These are phyloP conservation scores for Physcomitrellopsis africana DNA, from an alignment of 225 moss, liverwort and hornwort species.

Conservation along the genomic window DNA sequence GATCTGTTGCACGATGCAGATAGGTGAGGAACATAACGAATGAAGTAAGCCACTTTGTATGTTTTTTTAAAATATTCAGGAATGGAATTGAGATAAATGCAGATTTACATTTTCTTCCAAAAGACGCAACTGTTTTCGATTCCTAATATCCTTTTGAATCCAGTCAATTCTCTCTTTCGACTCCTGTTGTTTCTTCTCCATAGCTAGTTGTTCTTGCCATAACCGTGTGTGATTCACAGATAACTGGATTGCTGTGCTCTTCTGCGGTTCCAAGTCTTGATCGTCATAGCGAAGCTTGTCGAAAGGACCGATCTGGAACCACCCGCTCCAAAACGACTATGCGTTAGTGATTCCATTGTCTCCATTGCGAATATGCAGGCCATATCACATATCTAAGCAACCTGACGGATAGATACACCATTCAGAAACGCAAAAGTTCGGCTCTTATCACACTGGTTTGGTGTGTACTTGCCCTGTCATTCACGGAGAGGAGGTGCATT, in stretches of 20 bases:
- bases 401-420: neutral
- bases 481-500: constrained; percentile 54
- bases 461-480: constrained; percentile 44
- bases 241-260: constrained; percentile 44
- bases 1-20: constrained; percentile 34
- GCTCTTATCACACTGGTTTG: neutral
- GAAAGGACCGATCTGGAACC: constrained; percentile 57
- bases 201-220: constrained; percentile 52
- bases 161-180: constrained; percentile 52
- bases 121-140: constrained; percentile 46
- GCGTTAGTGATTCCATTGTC: neutral
- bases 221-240: constrained; percentile 53
- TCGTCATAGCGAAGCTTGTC: constrained; percentile 52
- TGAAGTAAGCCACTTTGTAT: neutral
- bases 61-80: neutral
- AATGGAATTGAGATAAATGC: neutral
- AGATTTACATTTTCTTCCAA: constrained; percentile 45
- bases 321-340: neutral
- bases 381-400: neutral
- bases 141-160: constrained; percentile 55
- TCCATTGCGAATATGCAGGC: neutral
- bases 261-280: constrained; percentile 61
- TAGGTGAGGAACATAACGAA: neutral
- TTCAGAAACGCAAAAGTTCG: neutral
- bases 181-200: constrained; percentile 52